Base-by-base conservation (phyloP, 331 rosid species). In the Telfairia occidentalis region DNA sequence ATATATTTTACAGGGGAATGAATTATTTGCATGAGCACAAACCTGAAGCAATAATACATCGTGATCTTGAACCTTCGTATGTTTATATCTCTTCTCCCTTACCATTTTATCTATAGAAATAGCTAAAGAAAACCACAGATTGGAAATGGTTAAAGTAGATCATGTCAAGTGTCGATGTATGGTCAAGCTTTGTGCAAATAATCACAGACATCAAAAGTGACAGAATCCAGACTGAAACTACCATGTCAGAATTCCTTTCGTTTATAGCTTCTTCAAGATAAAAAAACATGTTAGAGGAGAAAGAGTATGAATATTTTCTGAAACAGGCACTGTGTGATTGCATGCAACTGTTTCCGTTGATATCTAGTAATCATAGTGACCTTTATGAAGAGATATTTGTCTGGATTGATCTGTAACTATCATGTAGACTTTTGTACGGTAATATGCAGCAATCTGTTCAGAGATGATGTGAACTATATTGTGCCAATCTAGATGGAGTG, bases 31-130 rank as follows among this genome's bases (percentile, higher is more conserved):
- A 95, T 70, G 97, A 95, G 81, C 87, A 83, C 81, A 95, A 86
- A 78, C 98, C 98, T 37, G 96, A 80, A 81, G 86, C 97, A 71
- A 95, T 95, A 57, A 85, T 95, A 80, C 98, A 95, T 81, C 92
- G 98, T 49, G 97, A 95, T 84, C 97, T 95, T 80, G 97, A 95
- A 81, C 98, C 98, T 87, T 86, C 97, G 98, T 95, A 87, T 78
- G 98, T 82, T 80, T 78, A 84, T 78, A 5, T 71, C 75, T 46
- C 59, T 83, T 57, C 65, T 74, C 84, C 61, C 70, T 64, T 75
- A 48, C 52, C 40, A 59, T 11, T 5, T 60, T 30, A 55, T 34
- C 60, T 32, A 18, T 35, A 45, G 53, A 54, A 53, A 71, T 48
- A 18, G 38, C 29, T 46, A 13, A 71, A 48, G 60, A 23, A 32